Base-by-base conservation (phyloP, 768 basidiomycete genomes). In the Russula compacta region DNA sequence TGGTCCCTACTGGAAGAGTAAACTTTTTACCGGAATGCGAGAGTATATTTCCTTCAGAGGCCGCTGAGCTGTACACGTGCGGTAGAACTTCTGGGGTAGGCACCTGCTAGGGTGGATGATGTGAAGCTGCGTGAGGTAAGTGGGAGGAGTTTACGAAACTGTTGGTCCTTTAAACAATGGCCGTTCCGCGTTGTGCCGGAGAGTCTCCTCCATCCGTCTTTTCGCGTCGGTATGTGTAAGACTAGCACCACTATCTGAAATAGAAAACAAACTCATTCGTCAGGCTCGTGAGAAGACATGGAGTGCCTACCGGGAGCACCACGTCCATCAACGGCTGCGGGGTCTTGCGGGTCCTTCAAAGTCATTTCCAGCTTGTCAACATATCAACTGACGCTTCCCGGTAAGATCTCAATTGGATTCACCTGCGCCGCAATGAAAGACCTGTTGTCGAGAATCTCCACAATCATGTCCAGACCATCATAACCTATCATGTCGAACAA, bases 401-500 rank as follows among this genome's bases (percentile, higher is more conserved):
- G n/a, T 9, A 19, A 9, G 43, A 49, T 11, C 14, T 33, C 29
- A 33, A 21, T 36, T 36, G 29, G 29, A 43, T 75, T 66, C 64
- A 87, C 88, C 71, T 84, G 75, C 65, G 75, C 65, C 33, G 73
- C 75, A 36, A 86, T 69, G 1, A 71, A 69, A 7, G 66, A 63
- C 21, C 94, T 83, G 35, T 83, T 77, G 17, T 75, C 69, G 2
- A 97, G 71, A 32, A 97, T 79, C 44, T 88, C 81, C 73, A 81
- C 81, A 8, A 87, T 83, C 38, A 93, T 74, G 32, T 91, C 90
- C 51, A 98, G 83, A 17, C 87, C 81, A 53, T 95, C 89, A 70
- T 86, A 91, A 2, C 94, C 95, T 50, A 95, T 71, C 10, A 90
- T 74, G 61, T 97, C 94, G 8, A 81, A 82, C 10, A 98, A 71